Base-by-base conservation (phyloP, 177 flowering plant genomes). In the Vitis hybrid region DNA sequence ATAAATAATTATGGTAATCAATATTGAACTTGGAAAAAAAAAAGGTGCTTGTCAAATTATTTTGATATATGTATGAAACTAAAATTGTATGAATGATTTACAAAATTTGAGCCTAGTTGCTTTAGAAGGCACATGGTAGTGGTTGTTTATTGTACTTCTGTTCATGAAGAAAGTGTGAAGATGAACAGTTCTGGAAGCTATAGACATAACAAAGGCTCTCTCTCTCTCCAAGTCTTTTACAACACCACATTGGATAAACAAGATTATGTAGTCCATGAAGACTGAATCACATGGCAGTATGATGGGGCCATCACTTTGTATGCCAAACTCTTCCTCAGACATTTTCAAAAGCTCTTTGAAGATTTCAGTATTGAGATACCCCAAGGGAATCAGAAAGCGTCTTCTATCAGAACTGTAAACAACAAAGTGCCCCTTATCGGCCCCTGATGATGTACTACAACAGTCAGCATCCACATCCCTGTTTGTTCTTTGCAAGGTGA, bases 401-500 rank as follows among this genome's bases (percentile, higher is more conserved):
- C 48, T 67, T 6, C n/a, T 11, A 32, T 67, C 60, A 11, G 69
- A 15, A 11, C 51, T 56, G 48, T 30, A 56, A 19, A 67, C 52
- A 15, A 67, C 69, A 56, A 67, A 67, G 21, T 56, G 61, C 4
- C 61, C 27, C 27, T 71, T 71, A 4, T 64, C 60, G 17, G 75
- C 60, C 21, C 62, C 70, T 12, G 64, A 21, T 30, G 69, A 57
- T 74, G 64, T 11, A 3, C 40, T 35, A 35, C 40, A 35, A 6
- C 40, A 5, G 40, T 35, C 1, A 6, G 40, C 40, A 35, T 35
- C 40, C 6, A 35, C 58, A 21, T 13, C 30, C n/a, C 7, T 46
- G 8, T 54, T 61, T 12, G 46, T 12, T 57, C 46, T 68, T 48
- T 64, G 64, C 6, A 48, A 35, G 6, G 72, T 46, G 14, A 76